Conservation (phyloP, 768 basidiomycete genomes). For the Pulveroboletus sp. region DNA sequence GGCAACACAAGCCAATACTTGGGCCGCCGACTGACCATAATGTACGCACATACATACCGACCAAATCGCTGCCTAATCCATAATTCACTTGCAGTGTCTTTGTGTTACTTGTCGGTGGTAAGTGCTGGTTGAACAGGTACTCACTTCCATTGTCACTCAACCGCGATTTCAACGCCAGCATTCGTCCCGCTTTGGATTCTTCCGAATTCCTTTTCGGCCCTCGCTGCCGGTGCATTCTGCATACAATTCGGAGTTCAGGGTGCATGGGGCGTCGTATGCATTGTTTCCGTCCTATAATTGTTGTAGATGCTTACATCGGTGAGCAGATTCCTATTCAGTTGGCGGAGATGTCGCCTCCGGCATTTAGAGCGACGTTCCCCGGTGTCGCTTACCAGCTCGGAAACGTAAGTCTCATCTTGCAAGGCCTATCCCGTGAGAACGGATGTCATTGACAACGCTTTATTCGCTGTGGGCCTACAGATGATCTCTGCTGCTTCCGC, state of each 20-base stretch:
- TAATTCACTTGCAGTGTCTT: constrained; percentile 14
- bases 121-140: background rate
- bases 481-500: constrained; percentile 72
- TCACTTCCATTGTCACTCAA: background rate
- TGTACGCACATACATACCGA: constrained; percentile 25
- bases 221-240: constrained; percentile 83
- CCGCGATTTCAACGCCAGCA: constrained; percentile 16
- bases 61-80: background rate
- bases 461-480: constrained; percentile 18
- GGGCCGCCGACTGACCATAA: constrained; percentile 80
- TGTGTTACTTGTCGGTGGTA: constrained; percentile 26
- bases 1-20: constrained; percentile 71
- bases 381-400: constrained; percentile 85
- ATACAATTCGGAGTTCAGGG: constrained; percentile 88
- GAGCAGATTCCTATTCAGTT: constrained; percentile 68
- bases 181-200: constrained; percentile 85
- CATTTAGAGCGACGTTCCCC: constrained; percentile 85
- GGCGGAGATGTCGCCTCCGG: constrained; percentile 81
- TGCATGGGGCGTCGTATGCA: constrained; percentile 79
- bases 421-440: no score
- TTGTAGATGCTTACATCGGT: background rate
- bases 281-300: background rate
- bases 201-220: constrained; percentile 59
- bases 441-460: background rate
- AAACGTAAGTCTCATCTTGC: constrained; percentile 38